phyloP scores from a whole-genome alignment of 192 early-diverging fungal genomes.

The Coemansia sp. region DNA sequence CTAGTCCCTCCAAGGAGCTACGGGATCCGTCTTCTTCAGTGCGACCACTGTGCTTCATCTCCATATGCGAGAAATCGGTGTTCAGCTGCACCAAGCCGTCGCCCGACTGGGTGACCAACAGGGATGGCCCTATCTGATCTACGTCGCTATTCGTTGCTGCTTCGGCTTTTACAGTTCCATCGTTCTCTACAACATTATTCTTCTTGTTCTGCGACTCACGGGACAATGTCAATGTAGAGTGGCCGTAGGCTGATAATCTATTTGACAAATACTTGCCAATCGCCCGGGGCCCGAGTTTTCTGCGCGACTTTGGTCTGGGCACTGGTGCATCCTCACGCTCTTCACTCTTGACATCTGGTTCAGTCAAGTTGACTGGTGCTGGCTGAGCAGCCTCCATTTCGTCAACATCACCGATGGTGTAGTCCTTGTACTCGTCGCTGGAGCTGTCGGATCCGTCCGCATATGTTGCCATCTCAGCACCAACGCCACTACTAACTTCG shows the following conservation, averaged over 20 bases:
- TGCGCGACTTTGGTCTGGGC: conserved; percentile 5
- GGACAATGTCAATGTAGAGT: background rate
- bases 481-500: background rate
- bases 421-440: background rate
- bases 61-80: background rate
- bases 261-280: background rate
- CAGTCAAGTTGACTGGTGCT: background rate
- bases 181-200: background rate
- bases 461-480: background rate
- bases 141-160: background rate
- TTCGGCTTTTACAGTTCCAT: background rate
- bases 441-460: background rate
- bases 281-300: background rate
- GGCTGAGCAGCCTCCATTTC: background rate
- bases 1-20: background rate
- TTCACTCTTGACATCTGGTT: background rate
- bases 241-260: background rate
- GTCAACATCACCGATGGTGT: background rate
- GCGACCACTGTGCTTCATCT: background rate
- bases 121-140: background rate
- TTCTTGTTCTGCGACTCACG: background rate
- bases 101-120: background rate
- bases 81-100: conserved; percentile 1
- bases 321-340: background rate
- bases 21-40: background rate